Evolutionary conservation across 345 rosid genomes (phyloP).

Genomic region (Ricinus communis): DNA sequence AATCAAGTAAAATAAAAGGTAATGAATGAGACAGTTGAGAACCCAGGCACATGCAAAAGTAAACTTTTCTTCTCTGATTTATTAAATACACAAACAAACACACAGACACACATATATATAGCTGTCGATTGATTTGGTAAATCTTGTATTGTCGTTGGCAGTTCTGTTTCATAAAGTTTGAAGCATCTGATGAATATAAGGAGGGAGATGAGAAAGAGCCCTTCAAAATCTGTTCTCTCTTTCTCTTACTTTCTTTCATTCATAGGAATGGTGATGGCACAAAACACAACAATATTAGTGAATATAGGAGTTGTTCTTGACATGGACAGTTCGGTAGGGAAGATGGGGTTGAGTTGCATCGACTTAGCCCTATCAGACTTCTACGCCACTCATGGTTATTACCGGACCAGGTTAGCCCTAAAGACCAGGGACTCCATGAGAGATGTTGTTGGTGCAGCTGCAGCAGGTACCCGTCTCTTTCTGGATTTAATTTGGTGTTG

Average conservation of each 20-base stretch:
- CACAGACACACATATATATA: too few relatives aligned
- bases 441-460: constrained; percentile 51
- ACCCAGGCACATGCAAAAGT: too few relatives aligned
- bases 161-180: too few relatives aligned
- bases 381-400: constrained; percentile 33
- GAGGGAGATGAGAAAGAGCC: not conserved
- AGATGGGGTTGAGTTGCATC: constrained; percentile 42
- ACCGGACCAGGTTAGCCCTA: constrained; percentile 48
- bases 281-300: constrained; percentile 25
- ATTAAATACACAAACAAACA: too few relatives aligned
- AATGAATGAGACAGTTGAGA: too few relatives aligned
- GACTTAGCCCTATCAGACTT: constrained; percentile 58
- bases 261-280: constrained; percentile 10
- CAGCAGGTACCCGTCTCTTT: constrained; percentile 41
- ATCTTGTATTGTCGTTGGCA: too few relatives aligned
- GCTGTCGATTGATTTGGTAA: too few relatives aligned
- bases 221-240: not conserved
- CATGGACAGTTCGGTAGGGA: constrained; percentile 24
- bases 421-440: constrained; percentile 37
- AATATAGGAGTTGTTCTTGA: constrained; percentile 57
- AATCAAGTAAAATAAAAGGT: too few relatives aligned
- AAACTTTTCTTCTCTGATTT: too few relatives aligned
- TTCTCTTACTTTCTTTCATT: not conserved
- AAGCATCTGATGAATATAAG: too few relatives aligned
- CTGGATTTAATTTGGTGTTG: too few relatives aligned